phyloP scores from a whole-genome alignment of 2,329 filamentous ascomycete genomes.

The Cadophora sp. region DNA sequence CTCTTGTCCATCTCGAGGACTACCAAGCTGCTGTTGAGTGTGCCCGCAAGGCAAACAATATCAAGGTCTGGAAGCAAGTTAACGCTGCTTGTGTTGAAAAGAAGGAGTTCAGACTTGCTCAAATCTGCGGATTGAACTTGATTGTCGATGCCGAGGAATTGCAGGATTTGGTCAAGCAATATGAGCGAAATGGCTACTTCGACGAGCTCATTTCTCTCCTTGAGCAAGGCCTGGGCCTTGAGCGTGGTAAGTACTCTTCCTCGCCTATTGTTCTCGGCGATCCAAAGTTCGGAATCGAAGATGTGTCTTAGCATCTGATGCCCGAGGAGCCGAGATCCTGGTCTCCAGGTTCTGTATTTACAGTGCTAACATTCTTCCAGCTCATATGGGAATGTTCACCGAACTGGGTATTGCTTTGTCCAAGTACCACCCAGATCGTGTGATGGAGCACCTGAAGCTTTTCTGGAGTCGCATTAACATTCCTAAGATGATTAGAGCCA shows the following conservation, averaged over 20 bases:
- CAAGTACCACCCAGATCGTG: slow-evolving; percentile 92
- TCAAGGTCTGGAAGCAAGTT: slow-evolving; percentile 99
- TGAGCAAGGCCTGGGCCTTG: slow-evolving; percentile 89
- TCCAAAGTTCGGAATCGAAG: too few relatives aligned
- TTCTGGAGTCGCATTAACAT: slow-evolving; percentile 99
- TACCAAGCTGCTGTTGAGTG: slow-evolving; percentile 98
- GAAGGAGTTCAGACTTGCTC: slow-evolving; percentile 98
- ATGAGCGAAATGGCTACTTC: slow-evolving; percentile 96
- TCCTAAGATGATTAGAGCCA: slow-evolving; percentile 92
- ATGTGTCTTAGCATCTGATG: too few relatives aligned
- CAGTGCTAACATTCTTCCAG: too few relatives aligned
- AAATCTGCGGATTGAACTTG: slow-evolving; percentile 97
- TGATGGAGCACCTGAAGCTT: slow-evolving; percentile 98
- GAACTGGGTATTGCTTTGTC: slow-evolving; percentile 89
- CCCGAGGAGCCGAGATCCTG: too few relatives aligned
- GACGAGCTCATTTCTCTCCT: slow-evolving; percentile 95
- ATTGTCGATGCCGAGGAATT: slow-evolving; percentile 98
- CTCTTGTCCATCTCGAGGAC: slow-evolving; percentile 93
- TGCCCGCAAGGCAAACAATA: slow-evolving; percentile 97
- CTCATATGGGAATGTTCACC: slow-evolving; percentile 97
- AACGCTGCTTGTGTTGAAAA: slow-evolving; percentile 95
- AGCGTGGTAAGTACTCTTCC: slow-evolving; percentile 19
- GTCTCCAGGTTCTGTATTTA: too few relatives aligned
- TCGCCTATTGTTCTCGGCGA: not conserved
- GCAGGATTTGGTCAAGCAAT: slow-evolving; percentile 90